These are phyloP conservation scores for Aschersonia sp. DNA, from an alignment of 2,329 filamentous ascomycete genomes.

Conservation along the genomic window DNA sequence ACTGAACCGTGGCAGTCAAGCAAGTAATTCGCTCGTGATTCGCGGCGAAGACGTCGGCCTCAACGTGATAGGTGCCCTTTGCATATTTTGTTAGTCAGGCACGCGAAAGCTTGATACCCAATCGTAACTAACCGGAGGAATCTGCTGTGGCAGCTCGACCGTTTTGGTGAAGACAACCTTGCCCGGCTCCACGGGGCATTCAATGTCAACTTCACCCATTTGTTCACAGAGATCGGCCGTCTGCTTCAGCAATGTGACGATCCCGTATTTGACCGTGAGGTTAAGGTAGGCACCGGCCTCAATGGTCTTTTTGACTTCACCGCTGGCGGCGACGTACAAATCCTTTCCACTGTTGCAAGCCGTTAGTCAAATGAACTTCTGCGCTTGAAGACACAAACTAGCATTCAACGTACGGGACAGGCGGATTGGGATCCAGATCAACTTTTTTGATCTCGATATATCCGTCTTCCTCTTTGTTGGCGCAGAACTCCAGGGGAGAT, in stretches of 20 bases:
- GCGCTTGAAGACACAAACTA: neutral
- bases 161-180: slow-evolving; percentile 59
- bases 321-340: slow-evolving; percentile 65
- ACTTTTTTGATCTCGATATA: slow-evolving; percentile 66
- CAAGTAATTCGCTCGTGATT: slow-evolving; percentile 72
- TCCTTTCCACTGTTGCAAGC: slow-evolving; percentile 48
- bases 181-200: slow-evolving; percentile 79
- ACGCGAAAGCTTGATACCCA: neutral
- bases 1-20: slow-evolving; percentile 59
- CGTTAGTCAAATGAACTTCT: slow-evolving; percentile 9
- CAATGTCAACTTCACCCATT: slow-evolving; percentile 71
- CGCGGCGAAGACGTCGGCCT: slow-evolving; percentile 68
- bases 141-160: slow-evolving; percentile 71
- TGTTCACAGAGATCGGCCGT: slow-evolving; percentile 79
- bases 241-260: slow-evolving; percentile 77
- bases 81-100: neutral
- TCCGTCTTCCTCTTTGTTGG: slow-evolving; percentile 49
- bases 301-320: slow-evolving; percentile 59
- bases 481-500: slow-evolving; percentile 73
- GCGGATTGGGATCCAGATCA: slow-evolving; percentile 75
- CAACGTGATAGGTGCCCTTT: slow-evolving; percentile 79
- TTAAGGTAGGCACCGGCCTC: slow-evolving; percentile 68
- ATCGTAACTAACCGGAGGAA: slow-evolving; percentile 65
- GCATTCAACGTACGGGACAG: slow-evolving; percentile 47
- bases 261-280: slow-evolving; percentile 81